Base-by-base conservation (phyloP, 768 basidiomycete genomes). In the Leccinum rimulosum region DNA sequence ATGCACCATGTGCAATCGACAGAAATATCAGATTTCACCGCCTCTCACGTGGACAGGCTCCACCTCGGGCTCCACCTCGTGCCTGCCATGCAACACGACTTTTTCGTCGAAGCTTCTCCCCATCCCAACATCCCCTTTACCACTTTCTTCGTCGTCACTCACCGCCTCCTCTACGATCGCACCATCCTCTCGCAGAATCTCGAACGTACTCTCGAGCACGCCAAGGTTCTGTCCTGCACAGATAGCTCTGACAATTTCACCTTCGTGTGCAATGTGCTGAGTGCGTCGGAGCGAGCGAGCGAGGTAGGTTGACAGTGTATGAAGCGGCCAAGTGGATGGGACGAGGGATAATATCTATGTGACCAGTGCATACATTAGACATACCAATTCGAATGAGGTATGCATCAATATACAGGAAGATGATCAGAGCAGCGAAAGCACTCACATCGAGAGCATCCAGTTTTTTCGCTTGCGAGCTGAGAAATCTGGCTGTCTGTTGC, bases 401-500 rank as follows among this genome's bases (percentile, higher is more conserved):
- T 45, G 5, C n/a, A 45, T 31, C 14, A 58, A 54, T 50, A 6
- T 40, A 31, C 50, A 51, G 25, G n/a, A 28, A 25, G 31, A 15
- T 15, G 14, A 54, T 49, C 50, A 56, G 7, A 30, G 28, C n/a
- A 22, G 6, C 51, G 36, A 49, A 50, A 60, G 22, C 22, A 77
- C 86, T 68, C 68, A 95, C 93, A 68, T 94, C 89, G 15, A 86
- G 64, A 6, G 85, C 82, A 66, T 95, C 92, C 40, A 96, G 77
- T 68, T 86, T 87, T 61, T 85, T 79, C 8, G 87, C 88, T 69
- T 95, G 93, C 2, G 93, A 85, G 69, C 88, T 88, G 33, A 97
- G 75, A 43, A 96, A 73, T 33, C 80, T 80, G 6, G 88, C 82
- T 0, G 91, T 84, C 45, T 85, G 83, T 19, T 82, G 81, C 1